phyloP scores from a whole-genome alignment of 139 green algal species.

The Astrephomene gubernaculifera region DNA sequence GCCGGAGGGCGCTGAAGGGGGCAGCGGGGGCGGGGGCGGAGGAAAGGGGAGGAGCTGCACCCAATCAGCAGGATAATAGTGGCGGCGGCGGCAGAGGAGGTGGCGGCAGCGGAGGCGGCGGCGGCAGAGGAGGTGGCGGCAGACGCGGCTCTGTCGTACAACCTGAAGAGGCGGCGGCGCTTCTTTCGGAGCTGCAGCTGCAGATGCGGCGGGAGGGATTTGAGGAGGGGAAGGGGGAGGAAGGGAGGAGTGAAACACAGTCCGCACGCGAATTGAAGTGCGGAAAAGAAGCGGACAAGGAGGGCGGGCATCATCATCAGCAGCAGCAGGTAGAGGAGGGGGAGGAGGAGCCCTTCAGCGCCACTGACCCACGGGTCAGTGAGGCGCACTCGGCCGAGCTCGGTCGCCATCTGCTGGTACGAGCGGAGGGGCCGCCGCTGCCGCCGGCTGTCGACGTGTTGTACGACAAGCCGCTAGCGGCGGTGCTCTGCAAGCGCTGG shows the following conservation, averaged over 20 bases:
- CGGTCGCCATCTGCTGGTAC: constrained; percentile 29
- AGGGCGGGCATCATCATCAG: neutral
- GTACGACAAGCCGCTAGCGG: constrained; percentile 43
- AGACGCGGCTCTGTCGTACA: neutral
- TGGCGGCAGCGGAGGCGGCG: neutral
- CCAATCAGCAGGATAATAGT: neutral
- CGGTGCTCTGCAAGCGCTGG: constrained; percentile 47
- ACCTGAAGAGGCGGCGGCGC: neutral
- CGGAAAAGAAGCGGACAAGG: no score
- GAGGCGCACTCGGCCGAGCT: neutral
- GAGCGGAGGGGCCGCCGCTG: neutral
- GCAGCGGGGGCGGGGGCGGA: neutral
- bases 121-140: neutral
- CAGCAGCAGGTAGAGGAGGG: no score
- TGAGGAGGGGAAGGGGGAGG: neutral
- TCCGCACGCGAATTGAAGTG: neutral
- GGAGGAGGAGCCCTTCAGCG: neutral
- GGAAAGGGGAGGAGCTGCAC: no score
- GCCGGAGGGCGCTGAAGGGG: neutral
- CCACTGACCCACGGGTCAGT: neutral
- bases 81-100: neutral
- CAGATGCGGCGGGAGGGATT: neutral
- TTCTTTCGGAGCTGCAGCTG: constrained; percentile 20
- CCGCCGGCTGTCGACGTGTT: constrained; percentile 47
- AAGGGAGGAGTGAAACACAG: neutral